Conservation (phyloP, 768 basidiomycete genomes). For the Suillus tomentosus region DNA sequence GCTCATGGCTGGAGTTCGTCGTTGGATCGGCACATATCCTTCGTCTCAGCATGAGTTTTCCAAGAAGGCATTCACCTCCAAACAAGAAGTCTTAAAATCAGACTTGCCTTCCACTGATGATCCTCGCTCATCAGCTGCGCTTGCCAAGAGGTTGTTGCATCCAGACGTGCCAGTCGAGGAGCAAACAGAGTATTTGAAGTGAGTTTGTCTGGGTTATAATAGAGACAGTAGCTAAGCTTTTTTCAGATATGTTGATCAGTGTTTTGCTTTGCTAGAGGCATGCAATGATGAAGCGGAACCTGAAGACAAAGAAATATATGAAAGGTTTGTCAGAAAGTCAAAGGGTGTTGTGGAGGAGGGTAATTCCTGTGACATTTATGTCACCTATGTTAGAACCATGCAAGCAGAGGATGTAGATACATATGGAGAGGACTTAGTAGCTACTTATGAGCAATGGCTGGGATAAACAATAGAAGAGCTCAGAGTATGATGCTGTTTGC, state of each 20-base stretch:
- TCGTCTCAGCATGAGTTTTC: constrained; percentile 41
- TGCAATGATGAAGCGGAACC: constrained; percentile 55
- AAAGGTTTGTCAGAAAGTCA: constrained; percentile 50
- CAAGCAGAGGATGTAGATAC: background rate
- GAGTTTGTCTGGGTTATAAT: constrained; percentile 21
- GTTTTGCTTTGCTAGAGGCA: constrained; percentile 61
- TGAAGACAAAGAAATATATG: constrained; percentile 61
- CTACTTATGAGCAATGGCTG: constrained; percentile 3
- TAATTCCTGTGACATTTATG: constrained; percentile 2
- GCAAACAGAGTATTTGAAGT: constrained; percentile 75
- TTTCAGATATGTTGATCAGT: constrained; percentile 73
- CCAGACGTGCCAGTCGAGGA: constrained; percentile 67
- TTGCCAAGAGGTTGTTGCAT: constrained; percentile 60
- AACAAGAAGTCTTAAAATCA: constrained; percentile 25
- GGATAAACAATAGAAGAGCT: background rate
- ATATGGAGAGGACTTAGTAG: constrained; percentile 4
- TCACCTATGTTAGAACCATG: constrained; percentile 2
- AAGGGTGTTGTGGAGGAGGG: constrained; percentile 33
- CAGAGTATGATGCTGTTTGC: too few relatives aligned
- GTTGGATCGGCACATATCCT: constrained; percentile 69
- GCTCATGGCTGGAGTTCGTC: constrained; percentile 75
- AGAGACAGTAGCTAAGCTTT: constrained; percentile 2
- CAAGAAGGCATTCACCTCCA: constrained; percentile 38
- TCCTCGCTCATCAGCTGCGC: constrained; percentile 52
- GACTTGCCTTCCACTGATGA: constrained; percentile 27